phyloP scores from a whole-genome alignment of 148 eudicot species.

The Fagopyrum esculentum region DNA sequence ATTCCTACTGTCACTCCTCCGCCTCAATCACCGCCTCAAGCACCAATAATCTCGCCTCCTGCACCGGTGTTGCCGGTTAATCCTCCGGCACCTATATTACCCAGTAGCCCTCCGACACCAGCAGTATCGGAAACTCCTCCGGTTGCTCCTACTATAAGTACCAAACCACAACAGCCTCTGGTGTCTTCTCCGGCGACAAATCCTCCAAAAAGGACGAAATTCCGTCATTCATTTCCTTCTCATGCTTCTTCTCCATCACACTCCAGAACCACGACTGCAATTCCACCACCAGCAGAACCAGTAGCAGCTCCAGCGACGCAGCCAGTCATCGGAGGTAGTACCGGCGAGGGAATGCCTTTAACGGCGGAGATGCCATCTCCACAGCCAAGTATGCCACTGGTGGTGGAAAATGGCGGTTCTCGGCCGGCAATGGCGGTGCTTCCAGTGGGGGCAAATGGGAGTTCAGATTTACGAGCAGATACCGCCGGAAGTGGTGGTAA shows the following conservation, averaged over 20 bases:
- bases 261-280: not conserved
- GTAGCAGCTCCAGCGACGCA: not conserved
- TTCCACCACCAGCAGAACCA: not conserved
- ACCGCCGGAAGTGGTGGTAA: constrained; percentile 16
- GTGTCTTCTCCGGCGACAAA: not conserved
- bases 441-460: not conserved
- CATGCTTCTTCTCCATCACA: not conserved
- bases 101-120: not conserved
- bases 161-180: not conserved
- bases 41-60: constrained; percentile 1
- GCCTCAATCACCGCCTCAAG: not conserved
- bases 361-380: not conserved
- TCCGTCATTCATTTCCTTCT: not conserved
- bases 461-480: not conserved
- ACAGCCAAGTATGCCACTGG: constrained; percentile 17
- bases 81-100: not conserved
- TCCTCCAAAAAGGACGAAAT: no score
- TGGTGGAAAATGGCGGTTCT: constrained; percentile 23
- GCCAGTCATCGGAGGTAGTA: not conserved
- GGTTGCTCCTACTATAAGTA: not conserved
- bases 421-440: constrained; percentile 18
- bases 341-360: not conserved
- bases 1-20: not conserved
- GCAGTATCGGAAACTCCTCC: not conserved
- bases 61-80: not conserved